Evolutionary conservation across 2,329 filamentous ascomycete species (phyloP), one percentile per base, ranked within the genome.

Genomic region (Septoria linicola): DNA sequence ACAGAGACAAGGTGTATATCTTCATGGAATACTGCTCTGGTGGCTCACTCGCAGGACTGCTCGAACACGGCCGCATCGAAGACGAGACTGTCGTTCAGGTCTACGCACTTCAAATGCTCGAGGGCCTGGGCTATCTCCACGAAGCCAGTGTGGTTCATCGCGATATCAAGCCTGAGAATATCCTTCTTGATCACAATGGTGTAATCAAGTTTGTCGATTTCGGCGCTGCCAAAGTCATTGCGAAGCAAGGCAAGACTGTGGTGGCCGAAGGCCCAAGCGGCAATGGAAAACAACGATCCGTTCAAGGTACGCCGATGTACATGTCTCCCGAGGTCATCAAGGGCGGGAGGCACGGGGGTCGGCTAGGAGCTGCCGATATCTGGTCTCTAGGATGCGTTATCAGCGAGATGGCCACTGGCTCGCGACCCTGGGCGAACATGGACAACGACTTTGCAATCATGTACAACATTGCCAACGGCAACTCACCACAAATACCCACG

Each of bases 381-480:
- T 99, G 92, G 92, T 96, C 91, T 2, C 79, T 99, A 2, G 92
- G 93, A 47, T 99, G 93, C 67, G 93, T 99, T 31, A 89, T 99
- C 59, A 81, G 96, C 35, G 93, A 99, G 71, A 97, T 99, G 92
- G 89, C 89, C 3, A 99, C 93, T 0, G 93, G 93, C 16, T 83
- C 90, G 56, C 84, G 92, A 13, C 93, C 93, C 1, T 99, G 93
- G 93, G 89, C 90, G 20, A 89, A 86, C 59, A 83, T 97, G 40
- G 93, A 99, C 74, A 99, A 99, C 68, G 93, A 99, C 71, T 99
- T 91, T 90, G 93, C 93, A 35, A 97, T 99, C 74, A 99, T 99
- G 93, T 99, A 96, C 79, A 97, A 97, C 75, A 99, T 99, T 66
- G 93, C 93, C 1, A 92, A 96, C 68, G 93, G 93, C 59, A 95